Conservation (phyloP, 2,329 filamentous ascomycete genomes). For the Fusarium clavum region DNA sequence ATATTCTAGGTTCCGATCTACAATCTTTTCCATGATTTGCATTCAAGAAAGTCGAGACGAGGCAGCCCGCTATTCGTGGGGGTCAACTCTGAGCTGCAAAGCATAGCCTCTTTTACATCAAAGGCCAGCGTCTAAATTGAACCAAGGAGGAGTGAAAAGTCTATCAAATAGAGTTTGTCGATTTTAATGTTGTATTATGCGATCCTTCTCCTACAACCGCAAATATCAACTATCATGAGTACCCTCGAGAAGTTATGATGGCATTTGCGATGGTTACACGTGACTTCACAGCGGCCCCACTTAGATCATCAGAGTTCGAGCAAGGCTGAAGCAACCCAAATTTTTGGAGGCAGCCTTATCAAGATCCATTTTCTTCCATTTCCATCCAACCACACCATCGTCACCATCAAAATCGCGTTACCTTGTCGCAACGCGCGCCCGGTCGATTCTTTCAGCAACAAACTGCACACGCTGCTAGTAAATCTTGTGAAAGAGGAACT, state of each 20-base stretch:
- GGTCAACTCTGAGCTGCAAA: background rate
- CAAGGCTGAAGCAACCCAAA: conserved; percentile 34
- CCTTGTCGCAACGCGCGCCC: conserved; percentile 6
- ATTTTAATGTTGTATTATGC: too few relatives aligned
- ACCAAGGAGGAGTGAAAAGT: background rate
- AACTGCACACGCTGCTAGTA: conserved; percentile 9
- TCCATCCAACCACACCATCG: conserved; percentile 22
- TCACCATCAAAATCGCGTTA: conserved; percentile 13
- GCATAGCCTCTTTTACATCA: background rate
- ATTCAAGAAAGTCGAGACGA: background rate
- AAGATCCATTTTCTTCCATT: conserved; percentile 33
- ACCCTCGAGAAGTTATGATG: background rate
- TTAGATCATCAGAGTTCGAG: background rate
- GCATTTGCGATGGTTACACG: background rate
- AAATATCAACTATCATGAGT: background rate
- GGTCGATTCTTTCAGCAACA: background rate
- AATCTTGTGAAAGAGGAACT: conserved; percentile 41
- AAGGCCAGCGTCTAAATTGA: background rate
- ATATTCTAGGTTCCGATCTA: background rate
- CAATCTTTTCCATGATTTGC: background rate
- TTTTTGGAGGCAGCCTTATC: conserved; percentile 8
- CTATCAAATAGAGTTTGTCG: background rate
- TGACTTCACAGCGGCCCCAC: background rate
- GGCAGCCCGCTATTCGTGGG: background rate
- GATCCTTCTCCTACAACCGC: background rate